These are phyloP conservation scores for Bipolaris sorokiniana DNA, from an alignment of 2,329 filamentous ascomycete species.

Conservation along the genomic window DNA sequence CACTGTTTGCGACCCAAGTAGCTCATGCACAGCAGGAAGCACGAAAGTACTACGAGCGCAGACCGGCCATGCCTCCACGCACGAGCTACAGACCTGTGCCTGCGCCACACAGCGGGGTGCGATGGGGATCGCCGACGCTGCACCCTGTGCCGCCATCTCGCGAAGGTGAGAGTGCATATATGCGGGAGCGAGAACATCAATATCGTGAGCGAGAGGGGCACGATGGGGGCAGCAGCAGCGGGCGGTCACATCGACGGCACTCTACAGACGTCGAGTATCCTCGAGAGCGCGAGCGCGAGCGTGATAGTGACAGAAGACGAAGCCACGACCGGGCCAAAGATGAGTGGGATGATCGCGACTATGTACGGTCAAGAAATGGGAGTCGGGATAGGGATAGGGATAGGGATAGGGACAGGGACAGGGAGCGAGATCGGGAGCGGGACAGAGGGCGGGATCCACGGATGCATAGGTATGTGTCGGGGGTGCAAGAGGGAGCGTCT, in stretches of 20 bases:
- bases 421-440: not conserved
- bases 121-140: slow-evolving; percentile 30
- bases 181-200: slow-evolving; percentile 22
- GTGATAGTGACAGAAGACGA: slow-evolving; percentile 30
- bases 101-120: slow-evolving; percentile 21
- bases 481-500: slow-evolving; percentile 44
- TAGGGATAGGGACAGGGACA: no score
- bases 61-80: slow-evolving; percentile 36
- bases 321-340: slow-evolving; percentile 39
- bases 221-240: slow-evolving; percentile 17
- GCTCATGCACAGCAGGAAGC: slow-evolving; percentile 43
- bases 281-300: slow-evolving; percentile 29
- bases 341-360: slow-evolving; percentile 29
- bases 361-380: slow-evolving; percentile 10
- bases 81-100: slow-evolving; percentile 33
- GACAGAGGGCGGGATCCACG: slow-evolving; percentile 31
- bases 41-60: slow-evolving; percentile 39
- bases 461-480: slow-evolving; percentile 42
- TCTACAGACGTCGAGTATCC: slow-evolving; percentile 37
- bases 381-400: slow-evolving; percentile 23
- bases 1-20: slow-evolving; percentile 56
- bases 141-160: slow-evolving; percentile 27
- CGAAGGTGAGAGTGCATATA: slow-evolving; percentile 31
- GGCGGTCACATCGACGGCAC: slow-evolving; percentile 27
- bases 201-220: slow-evolving; percentile 19